A percentile compares a stretch with the other conserved stretches of the same genome.
These are phyloP conservation scores for Scalesia atractyloides DNA, from an alignment of 129 eudicot genomes.

Conservation along the genomic window DNA sequence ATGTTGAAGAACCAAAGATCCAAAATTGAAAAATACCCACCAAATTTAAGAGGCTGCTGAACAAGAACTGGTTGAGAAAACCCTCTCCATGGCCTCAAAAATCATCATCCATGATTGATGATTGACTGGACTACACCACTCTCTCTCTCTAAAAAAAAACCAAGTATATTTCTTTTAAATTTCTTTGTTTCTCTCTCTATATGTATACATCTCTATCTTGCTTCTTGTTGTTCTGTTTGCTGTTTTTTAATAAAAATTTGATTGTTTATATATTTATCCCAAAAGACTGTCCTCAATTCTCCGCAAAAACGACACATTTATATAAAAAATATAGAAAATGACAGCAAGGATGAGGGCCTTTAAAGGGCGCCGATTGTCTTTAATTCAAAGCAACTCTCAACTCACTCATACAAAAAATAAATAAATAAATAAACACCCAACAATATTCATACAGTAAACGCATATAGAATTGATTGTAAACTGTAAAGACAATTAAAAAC, in stretches of 20 bases:
- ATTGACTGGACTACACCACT: constrained; percentile 44
- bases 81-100: constrained; percentile 29
- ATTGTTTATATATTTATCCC: constrained; percentile 25
- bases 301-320: constrained; percentile 52
- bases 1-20: constrained; percentile 31
- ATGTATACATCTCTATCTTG: constrained; percentile 26
- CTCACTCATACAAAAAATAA: constrained; percentile 6
- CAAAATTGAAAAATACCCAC: constrained; percentile 29
- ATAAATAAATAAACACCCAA: background rate
- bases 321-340: constrained; percentile 37
- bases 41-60: constrained; percentile 29
- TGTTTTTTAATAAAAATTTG: constrained; percentile 19
- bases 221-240: constrained; percentile 30
- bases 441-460: background rate
- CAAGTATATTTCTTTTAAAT: background rate
- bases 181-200: constrained; percentile 15
- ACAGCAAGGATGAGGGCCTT: constrained; percentile 46
- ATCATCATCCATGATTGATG: constrained; percentile 46
- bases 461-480: background rate
- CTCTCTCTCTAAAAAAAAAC: constrained; percentile 17
- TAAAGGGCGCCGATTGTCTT: constrained; percentile 52
- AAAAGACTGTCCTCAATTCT: constrained; percentile 44
- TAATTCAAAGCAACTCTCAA: constrained; percentile 43
- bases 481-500: background rate
- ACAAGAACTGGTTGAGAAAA: constrained; percentile 25